Conservation (phyloP, 495 filamentous ascomycete genomes). For the Talaromyces wortmannii region DNA sequence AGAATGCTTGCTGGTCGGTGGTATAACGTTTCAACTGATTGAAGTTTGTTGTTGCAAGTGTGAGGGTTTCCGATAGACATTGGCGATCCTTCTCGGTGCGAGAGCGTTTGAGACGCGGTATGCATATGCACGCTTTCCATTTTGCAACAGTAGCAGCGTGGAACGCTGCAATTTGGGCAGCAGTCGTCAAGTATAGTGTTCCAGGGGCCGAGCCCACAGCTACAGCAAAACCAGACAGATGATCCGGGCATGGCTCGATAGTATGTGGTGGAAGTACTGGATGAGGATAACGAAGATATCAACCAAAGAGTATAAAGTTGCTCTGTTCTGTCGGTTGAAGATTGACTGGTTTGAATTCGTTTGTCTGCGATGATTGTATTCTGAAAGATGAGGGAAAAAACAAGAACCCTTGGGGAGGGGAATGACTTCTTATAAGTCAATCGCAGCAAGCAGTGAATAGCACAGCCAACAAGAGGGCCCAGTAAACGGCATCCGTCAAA, state of each 20-base stretch:
- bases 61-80: too few species aligned
- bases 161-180: constrained; percentile 17
- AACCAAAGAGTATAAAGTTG: not conserved
- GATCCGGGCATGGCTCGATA: constrained; percentile 1
- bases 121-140: constrained; percentile 8
- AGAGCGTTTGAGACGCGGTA: constrained; percentile 14
- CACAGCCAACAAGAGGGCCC: not conserved
- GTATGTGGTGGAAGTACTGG: not conserved
- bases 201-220: constrained; percentile 23
- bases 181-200: constrained; percentile 14
- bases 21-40: too few species aligned
- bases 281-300: not conserved
- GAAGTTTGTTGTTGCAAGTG: too few species aligned
- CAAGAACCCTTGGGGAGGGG: not conserved
- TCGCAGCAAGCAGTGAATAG: not conserved
- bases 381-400: too few species aligned
- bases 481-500: not conserved
- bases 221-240: constrained; percentile 27
- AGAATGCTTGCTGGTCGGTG: too few species aligned
- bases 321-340: not conserved
- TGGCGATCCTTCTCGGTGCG: too few species aligned
- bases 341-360: not conserved
- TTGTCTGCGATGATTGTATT: not conserved
- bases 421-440: not conserved
- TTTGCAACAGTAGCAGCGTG: constrained; percentile 14